Evolutionary conservation across 192 early-diverging fungal genomes (phyloP), one percentile per base, ranked within the genome.

Genomic region (Entomortierella chlamydospora): DNA sequence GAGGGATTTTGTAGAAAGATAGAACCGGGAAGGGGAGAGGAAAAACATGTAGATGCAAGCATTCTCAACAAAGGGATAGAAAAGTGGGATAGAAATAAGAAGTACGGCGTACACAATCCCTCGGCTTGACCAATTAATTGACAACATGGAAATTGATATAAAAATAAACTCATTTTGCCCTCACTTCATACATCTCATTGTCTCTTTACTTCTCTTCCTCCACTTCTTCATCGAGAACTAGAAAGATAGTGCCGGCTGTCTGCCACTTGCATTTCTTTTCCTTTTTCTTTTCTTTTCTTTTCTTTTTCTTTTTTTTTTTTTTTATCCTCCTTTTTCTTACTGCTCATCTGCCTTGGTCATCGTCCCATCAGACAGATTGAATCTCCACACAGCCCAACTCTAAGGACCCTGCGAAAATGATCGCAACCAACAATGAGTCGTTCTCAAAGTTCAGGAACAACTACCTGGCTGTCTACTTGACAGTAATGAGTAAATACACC

Each of bases 381-480:
- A n/a, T n/a, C n/a, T n/a, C n/a, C n/a, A n/a, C n/a, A n/a, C n/a
- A n/a, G n/a, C n/a, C n/a, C n/a, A n/a, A n/a, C n/a, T n/a, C n/a
- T n/a, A n/a, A n/a, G n/a, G n/a, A n/a, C n/a, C n/a, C n/a, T n/a
- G n/a, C n/a, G n/a, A n/a, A 26, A 10, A 77, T 77, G 73, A 57
- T 77, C 22, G 13, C 67, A 23, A 78, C 74, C 22, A n/a, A 58
- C 15, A 61, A 57, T 18, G 61, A 68, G 26, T 57, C 72, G 26
- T 87, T 72, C 72, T 74, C 71, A 11, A 51, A 45, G 25, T 88
- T 88, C 68, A 80, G 83, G 77, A 73, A 72, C 54, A 88, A 88
- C 61, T 88, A 86, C 63, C 81, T 88, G 49, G 57, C 82, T 20
- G 87, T 88, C 56, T 88, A 88, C 58, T 61, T 74, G 43, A 64